Conservation (phyloP, 495 filamentous ascomycete genomes). For the Durotheca rogersii region DNA sequence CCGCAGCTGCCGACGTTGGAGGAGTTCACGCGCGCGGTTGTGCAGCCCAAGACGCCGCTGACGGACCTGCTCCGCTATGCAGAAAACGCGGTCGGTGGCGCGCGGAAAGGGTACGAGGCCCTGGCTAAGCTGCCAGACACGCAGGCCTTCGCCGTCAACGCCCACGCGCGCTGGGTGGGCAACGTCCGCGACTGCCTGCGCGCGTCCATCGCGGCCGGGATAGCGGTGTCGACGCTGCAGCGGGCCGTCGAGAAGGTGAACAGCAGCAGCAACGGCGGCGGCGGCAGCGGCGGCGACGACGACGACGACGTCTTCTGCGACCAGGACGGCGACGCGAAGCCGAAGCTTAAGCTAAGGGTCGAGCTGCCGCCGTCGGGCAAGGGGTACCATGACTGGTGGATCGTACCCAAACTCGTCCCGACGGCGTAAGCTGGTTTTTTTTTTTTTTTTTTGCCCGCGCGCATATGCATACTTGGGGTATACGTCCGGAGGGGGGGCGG, state of each 20-base stretch:
- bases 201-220: conserved; percentile 65
- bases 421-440: too few species aligned
- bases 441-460: too few species aligned
- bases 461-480: too few species aligned
- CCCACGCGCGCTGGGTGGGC: conserved; percentile 59
- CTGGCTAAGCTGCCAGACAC: conserved; percentile 50
- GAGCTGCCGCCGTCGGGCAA: conserved; percentile 57
- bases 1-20: conserved; percentile 70
- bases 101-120: conserved; percentile 65
- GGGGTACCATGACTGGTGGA: conserved; percentile 75
- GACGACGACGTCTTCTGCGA: conserved; percentile 15
- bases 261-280: conserved; percentile 11
- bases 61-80: conserved; percentile 59
- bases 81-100: conserved; percentile 56
- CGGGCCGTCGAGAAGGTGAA: conserved; percentile 40
- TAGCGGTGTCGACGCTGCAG: conserved; percentile 60
- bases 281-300: conserved; percentile 9
- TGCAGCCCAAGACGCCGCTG: conserved; percentile 40
- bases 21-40: conserved; percentile 51
- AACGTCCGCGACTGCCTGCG: conserved; percentile 60
- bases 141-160: conserved; percentile 49
- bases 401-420: conserved; percentile 62
- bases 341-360: conserved; percentile 45
- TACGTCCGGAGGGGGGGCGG: too few species aligned
- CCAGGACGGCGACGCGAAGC: conserved; percentile 13